A percentile compares a stretch with the other conserved stretches of the same genome.
Evolutionary conservation across 768 basidiomycete species (phyloP).

Genomic region (Kwoniella dejecticola): DNA sequence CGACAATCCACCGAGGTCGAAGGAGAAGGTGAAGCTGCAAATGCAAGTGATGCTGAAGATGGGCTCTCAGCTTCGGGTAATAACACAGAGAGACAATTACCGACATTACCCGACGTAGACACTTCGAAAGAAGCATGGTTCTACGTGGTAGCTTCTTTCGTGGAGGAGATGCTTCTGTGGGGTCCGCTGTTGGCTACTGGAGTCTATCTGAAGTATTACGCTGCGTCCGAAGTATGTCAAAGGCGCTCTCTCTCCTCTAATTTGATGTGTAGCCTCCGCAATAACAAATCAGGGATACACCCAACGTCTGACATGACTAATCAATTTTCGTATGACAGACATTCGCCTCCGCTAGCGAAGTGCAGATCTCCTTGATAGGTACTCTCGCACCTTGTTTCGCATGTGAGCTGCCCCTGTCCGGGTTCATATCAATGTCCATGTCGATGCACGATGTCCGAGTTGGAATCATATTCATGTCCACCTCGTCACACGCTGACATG

Average conservation of each 20-base stretch:
- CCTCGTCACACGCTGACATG: too few relatives aligned
- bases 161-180: slow-evolving; percentile 32
- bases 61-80: too few relatives aligned
- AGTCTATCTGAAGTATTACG: slow-evolving; percentile 31
- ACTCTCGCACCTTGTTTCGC: slow-evolving; percentile 24
- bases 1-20: too few relatives aligned
- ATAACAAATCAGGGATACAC: too few relatives aligned
- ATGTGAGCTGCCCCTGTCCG: too few relatives aligned
- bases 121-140: slow-evolving; percentile 26
- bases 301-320: neutral
- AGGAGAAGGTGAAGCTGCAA: too few relatives aligned
- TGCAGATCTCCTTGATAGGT: slow-evolving; percentile 28
- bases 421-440: too few relatives aligned
- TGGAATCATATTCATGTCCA: neutral
- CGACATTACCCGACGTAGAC: slow-evolving; percentile 25
- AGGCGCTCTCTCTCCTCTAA: too few relatives aligned
- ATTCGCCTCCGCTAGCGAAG: slow-evolving; percentile 24
- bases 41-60: too few relatives aligned
- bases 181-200: slow-evolving; percentile 29
- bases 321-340: neutral
- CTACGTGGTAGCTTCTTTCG: slow-evolving; percentile 29
- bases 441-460: too few relatives aligned
- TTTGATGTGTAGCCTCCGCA: too few relatives aligned
- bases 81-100: slow-evolving; percentile 22
- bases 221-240: slow-evolving; percentile 11